These are phyloP conservation scores for Spergularia marina DNA, from an alignment of 148 eudicot species.

Conservation along the genomic window DNA sequence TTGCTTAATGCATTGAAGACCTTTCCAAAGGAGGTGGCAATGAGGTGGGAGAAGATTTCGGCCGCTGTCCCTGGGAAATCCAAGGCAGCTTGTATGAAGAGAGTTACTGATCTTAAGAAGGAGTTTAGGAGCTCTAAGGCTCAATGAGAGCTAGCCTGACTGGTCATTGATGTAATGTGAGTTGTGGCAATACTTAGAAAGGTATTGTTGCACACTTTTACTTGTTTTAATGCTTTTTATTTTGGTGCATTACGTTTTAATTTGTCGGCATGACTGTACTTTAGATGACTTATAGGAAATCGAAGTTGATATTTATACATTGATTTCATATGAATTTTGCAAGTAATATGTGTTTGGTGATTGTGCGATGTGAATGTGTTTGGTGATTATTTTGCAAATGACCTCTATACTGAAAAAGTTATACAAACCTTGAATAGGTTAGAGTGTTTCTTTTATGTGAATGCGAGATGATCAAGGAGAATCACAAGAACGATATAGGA, in stretches of 20 bases:
- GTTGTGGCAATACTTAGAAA: not conserved
- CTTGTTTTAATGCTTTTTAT: slow-evolving; percentile 2
- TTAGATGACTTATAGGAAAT: not conserved
- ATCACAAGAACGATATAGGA: no score
- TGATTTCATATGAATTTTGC: not conserved
- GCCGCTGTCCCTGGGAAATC: slow-evolving; percentile 84
- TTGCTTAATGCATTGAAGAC: slow-evolving; percentile 82
- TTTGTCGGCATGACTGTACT: not conserved
- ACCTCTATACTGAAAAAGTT: not conserved
- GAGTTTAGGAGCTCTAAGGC: slow-evolving; percentile 82
- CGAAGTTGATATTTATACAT: not conserved
- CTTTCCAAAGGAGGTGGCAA: slow-evolving; percentile 72
- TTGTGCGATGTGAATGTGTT: not conserved
- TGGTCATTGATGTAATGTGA: not conserved
- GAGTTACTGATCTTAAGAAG: slow-evolving; percentile 79
- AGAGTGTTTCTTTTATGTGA: not conserved
- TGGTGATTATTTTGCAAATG: not conserved
- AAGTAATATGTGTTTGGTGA: not conserved
- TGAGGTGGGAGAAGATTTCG: slow-evolving; percentile 98
- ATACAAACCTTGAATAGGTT: not conserved
- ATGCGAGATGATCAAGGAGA: not conserved
- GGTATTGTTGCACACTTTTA: slow-evolving; percentile 17
- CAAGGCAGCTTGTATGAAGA: slow-evolving; percentile 79
- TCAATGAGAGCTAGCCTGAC: slow-evolving; percentile 22
- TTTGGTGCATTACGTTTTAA: not conserved